These are phyloP conservation scores for Citrus australasica DNA, from an alignment of 345 rosid genomes.

Conservation along the genomic window DNA sequence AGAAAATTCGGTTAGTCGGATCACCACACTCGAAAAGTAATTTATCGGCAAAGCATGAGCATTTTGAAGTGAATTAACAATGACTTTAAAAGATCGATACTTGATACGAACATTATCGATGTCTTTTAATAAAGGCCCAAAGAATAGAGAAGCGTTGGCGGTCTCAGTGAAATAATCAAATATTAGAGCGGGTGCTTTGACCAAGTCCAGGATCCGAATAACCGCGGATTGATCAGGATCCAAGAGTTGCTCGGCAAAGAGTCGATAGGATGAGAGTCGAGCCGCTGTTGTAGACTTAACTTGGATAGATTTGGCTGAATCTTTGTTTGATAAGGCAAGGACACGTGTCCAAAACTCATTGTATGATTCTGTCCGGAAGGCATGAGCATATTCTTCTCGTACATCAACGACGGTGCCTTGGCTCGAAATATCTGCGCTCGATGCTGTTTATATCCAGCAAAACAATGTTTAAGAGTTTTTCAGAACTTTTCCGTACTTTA, in stretches of 20 bases:
- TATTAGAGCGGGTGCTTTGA: constrained; percentile 36
- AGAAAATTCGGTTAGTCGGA: constrained; percentile 28
- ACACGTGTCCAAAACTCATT: constrained; percentile 72
- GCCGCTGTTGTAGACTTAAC: constrained; percentile 52
- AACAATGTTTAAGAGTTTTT: background rate
- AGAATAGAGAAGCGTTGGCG: constrained; percentile 52
- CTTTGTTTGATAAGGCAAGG: constrained; percentile 13
- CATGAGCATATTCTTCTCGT: constrained; percentile 77
- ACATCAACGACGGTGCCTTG: constrained; percentile 38
- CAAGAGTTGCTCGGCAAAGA: constrained; percentile 61
- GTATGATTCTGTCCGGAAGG: constrained; percentile 84
- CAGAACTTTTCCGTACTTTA: accelerated
- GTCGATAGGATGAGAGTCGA: constrained; percentile 74
- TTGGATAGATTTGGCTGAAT: constrained; percentile 19
- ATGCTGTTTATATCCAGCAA: constrained; percentile 7
- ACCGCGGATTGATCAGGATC: constrained; percentile 61
- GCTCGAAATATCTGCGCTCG: constrained; percentile 10
- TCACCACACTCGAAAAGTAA: background rate
- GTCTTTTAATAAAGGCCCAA: constrained; percentile 48
- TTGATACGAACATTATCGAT: constrained; percentile 44
- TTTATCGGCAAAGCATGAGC: background rate
- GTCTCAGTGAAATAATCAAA: constrained; percentile 56
- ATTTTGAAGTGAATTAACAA: constrained; percentile 19
- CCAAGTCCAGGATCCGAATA: constrained; percentile 28
- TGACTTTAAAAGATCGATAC: constrained; percentile 26